A percentile compares a stretch with the other conserved stretches of the same genome.
Evolutionary conservation across 305 asterid genomes (phyloP).

Genomic region (Plantago rigida): DNA sequence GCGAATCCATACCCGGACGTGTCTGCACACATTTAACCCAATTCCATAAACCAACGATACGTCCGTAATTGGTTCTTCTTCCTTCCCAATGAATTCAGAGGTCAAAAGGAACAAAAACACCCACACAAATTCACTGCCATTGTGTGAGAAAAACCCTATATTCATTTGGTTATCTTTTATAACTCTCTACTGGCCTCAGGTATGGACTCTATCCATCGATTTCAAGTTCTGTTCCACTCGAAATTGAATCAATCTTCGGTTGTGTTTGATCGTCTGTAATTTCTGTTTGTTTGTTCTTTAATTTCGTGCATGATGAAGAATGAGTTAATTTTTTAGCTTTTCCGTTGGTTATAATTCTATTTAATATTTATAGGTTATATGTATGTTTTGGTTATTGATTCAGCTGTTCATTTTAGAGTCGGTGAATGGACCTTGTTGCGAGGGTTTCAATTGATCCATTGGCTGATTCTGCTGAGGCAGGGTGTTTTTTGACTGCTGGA

Average conservation of each 20-base stretch:
- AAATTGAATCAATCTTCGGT: not conserved
- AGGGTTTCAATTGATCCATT: slow-evolving; percentile 24
- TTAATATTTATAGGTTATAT: slow-evolving; percentile 20
- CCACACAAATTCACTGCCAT: slow-evolving; percentile 24
- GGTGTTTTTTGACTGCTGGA: slow-evolving; percentile 18
- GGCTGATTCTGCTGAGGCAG: slow-evolving; percentile 30
- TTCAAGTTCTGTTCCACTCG: too few species aligned
- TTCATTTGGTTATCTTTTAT: slow-evolving; percentile 19
- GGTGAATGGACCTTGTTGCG: slow-evolving; percentile 27
- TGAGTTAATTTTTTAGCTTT: not conserved
- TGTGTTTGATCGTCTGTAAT: slow-evolving; percentile 2
- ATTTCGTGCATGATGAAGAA: slow-evolving; percentile 18
- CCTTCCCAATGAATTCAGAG: slow-evolving; percentile 35
- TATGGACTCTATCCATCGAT: not conserved
- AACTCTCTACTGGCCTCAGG: slow-evolving; percentile 11
- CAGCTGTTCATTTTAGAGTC: slow-evolving; percentile 23
- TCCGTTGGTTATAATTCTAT: slow-evolving; percentile 10
- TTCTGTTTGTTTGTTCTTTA: not conserved
- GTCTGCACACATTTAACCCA: slow-evolving; percentile 43
- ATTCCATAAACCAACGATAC: slow-evolving; percentile 48
- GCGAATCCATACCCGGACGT: slow-evolving; percentile 62
- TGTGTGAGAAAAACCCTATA: slow-evolving; percentile 27
- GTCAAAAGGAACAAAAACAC: slow-evolving; percentile 31
- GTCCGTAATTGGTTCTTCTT: slow-evolving; percentile 53
- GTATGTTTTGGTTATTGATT: slow-evolving; percentile 27